phyloP scores from a whole-genome alignment of 768 basidiomycete species.

The Russula sp. region DNA sequence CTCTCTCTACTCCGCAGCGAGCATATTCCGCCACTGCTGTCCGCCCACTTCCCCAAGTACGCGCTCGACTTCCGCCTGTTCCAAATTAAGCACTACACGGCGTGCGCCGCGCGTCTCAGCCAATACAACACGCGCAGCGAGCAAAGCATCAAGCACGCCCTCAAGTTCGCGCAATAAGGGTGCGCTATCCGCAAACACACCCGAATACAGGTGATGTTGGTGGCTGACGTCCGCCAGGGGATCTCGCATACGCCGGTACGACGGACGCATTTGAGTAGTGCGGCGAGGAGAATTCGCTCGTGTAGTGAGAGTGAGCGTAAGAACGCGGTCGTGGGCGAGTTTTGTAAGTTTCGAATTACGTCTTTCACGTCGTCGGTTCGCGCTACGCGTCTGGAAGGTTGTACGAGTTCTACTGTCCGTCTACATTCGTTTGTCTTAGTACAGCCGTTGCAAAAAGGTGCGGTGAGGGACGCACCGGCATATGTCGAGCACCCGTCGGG shows the following conservation, averaged over 20 bases:
- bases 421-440: conserved; percentile 38
- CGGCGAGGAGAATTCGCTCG: conserved; percentile 83
- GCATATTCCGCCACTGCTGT: conserved; percentile 56
- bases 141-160: conserved; percentile 70
- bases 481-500: conserved; percentile 87
- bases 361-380: conserved; percentile 68
- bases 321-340: conserved; percentile 84
- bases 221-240: conserved; percentile 74
- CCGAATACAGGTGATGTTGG: conserved; percentile 71
- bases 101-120: conserved; percentile 68
- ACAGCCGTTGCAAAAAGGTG: background rate
- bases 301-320: conserved; percentile 81
- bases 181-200: conserved; percentile 56
- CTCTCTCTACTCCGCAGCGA: conserved; percentile 31
- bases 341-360: conserved; percentile 84
- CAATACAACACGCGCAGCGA: conserved; percentile 73
- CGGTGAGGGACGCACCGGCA: conserved; percentile 56
- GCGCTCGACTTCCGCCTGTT: conserved; percentile 79
- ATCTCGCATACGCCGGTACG: conserved; percentile 87
- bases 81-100: conserved; percentile 76
- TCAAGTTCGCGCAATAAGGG: conserved; percentile 62
- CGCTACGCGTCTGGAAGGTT: conserved; percentile 50
- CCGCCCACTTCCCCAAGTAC: conserved; percentile 82
- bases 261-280: conserved; percentile 76
- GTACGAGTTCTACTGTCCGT: conserved; percentile 80